A percentile compares a stretch with the other conserved stretches of the same genome.
Evolutionary conservation across 2,329 filamentous ascomycete genomes (phyloP).

Genomic region (Trichophyton verrucosum): DNA sequence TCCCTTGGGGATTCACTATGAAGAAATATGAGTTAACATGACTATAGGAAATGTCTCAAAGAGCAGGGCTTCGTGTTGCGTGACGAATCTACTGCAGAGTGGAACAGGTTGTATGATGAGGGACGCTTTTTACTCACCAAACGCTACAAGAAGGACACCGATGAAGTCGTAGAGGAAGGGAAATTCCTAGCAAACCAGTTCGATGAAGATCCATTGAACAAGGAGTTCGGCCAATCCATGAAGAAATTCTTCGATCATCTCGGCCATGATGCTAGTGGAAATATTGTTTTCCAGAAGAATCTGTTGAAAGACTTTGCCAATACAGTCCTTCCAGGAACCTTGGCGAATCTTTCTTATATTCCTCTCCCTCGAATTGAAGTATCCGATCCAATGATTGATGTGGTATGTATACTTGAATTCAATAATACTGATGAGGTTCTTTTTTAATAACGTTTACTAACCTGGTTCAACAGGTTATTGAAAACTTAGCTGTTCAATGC

Average conservation of each 20-base stretch:
- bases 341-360: slow-evolving; percentile 80
- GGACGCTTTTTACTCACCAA: slow-evolving; percentile 78
- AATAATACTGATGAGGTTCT: background rate
- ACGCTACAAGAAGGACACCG: slow-evolving; percentile 74
- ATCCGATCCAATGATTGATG: slow-evolving; percentile 70
- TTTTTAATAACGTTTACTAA: background rate
- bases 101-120: slow-evolving; percentile 72
- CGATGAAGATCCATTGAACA: slow-evolving; percentile 76
- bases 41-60: slow-evolving; percentile 56
- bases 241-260: slow-evolving; percentile 81
- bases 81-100: slow-evolving; percentile 64
- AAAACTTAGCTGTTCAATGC: slow-evolving; percentile 89
- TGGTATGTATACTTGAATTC: slow-evolving; percentile 27
- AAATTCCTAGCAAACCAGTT: slow-evolving; percentile 87
- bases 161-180: slow-evolving; percentile 75
- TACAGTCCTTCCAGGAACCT: slow-evolving; percentile 68
- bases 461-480: slow-evolving; percentile 45
- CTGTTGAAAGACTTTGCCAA: slow-evolving; percentile 78
- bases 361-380: slow-evolving; percentile 92
- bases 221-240: slow-evolving; percentile 59
- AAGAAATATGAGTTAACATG: slow-evolving; percentile 8
- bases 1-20: background rate
- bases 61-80: slow-evolving; percentile 87
- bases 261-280: slow-evolving; percentile 75
- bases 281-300: slow-evolving; percentile 82